Percentiles rank a stretch among this genome's conserved stretches.
These are phyloP conservation scores for Ophiocordyceps camponoti-rufipedis DNA, from an alignment of 2,329 filamentous ascomycete species.

Conservation along the genomic window DNA sequence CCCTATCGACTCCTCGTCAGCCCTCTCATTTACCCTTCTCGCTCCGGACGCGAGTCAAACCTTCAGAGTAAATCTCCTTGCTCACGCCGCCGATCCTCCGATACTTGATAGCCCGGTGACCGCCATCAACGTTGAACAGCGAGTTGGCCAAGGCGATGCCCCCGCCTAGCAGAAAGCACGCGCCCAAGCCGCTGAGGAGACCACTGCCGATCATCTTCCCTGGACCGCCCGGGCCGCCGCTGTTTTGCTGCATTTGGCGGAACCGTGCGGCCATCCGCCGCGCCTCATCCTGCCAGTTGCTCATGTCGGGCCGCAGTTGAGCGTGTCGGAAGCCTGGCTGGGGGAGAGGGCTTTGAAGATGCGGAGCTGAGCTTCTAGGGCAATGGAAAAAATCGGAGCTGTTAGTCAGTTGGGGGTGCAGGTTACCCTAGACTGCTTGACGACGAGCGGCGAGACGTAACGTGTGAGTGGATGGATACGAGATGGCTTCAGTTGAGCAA, in stretches of 20 bases:
- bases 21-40: background rate
- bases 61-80: constrained; percentile 93
- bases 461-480: no score
- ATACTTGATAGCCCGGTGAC: constrained; percentile 98
- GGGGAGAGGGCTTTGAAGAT: no score
- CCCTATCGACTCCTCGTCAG: constrained; percentile 27
- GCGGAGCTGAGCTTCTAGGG: no score
- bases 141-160: constrained; percentile 34
- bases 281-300: constrained; percentile 30
- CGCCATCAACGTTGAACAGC: constrained; percentile 80
- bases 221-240: constrained; percentile 23
- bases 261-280: constrained; percentile 21
- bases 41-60: constrained; percentile 23
- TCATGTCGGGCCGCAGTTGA: constrained; percentile 6
- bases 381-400: no score
- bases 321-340: no score
- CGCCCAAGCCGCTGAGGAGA: no score
- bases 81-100: constrained; percentile 79
- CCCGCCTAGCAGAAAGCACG: constrained; percentile 21
- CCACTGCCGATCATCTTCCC: no score
- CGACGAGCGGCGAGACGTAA: no score
- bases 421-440: no score
- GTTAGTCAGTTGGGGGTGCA: no score
- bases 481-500: no score
- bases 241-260: constrained; percentile 25